Percentiles rank a stretch among this genome's conserved stretches.
Evolutionary conservation across 768 basidiomycete species (phyloP).

Genomic region (Antrodiella citrinella): DNA sequence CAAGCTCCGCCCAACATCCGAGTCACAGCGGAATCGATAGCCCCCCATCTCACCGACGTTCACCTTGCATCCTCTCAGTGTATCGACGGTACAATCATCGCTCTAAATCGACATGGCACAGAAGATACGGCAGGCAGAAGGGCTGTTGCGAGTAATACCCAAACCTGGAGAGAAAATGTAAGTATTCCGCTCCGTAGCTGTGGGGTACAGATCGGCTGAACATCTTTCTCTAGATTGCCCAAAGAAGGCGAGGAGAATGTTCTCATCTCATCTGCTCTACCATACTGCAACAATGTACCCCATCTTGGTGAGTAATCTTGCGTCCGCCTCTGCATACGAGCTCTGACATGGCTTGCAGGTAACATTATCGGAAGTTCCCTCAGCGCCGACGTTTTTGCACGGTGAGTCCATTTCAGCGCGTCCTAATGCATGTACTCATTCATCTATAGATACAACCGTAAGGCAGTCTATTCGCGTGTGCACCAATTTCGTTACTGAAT

Average conservation of each 20-base stretch:
- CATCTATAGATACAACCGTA: conserved; percentile 12
- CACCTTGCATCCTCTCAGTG: not conserved
- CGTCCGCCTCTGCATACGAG: conserved; percentile 7
- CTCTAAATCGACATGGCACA: conserved; percentile 27
- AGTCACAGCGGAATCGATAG: not conserved
- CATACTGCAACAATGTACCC: conserved; percentile 96
- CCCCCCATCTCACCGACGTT: not conserved
- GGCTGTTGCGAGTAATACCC: conserved; percentile 34
- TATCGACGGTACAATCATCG: too few species aligned
- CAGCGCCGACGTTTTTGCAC: conserved; percentile 94
- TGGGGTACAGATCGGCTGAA: not conserved
- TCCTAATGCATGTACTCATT: not conserved
- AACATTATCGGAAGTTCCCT: conserved; percentile 94
- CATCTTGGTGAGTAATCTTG: conserved; percentile 63
- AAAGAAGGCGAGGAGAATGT: conserved; percentile 83
- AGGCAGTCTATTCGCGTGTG: conserved; percentile 12
- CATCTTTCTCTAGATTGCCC: conserved; percentile 44
- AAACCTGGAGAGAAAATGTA: conserved; percentile 38
- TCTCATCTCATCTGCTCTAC: conserved; percentile 90
- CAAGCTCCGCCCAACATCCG: too few species aligned
- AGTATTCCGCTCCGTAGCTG: conserved; percentile 4
- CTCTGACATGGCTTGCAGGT: conserved; percentile 30
- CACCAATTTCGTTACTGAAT: conserved; percentile 7
- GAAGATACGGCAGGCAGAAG: conserved; percentile 34
- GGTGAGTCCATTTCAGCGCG: conserved; percentile 51